Conservation (phyloP, 192 early-diverging fungal genomes). For the Entomortierella lignicola region DNA sequence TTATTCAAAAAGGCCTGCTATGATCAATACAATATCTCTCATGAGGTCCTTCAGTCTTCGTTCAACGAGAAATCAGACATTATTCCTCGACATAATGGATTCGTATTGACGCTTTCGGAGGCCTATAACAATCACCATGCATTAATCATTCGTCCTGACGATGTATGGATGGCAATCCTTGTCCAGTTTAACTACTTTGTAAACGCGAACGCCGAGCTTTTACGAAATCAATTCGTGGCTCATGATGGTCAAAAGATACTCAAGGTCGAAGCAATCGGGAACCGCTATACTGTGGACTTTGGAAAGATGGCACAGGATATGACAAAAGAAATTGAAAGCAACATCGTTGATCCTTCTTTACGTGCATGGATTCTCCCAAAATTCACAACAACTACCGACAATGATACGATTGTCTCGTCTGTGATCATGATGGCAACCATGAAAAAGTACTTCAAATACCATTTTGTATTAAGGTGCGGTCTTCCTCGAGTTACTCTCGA, state of each 20-base stretch:
- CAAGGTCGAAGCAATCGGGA: not conserved
- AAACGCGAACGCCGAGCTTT: conserved; percentile 16
- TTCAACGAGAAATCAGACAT: too few relatives aligned
- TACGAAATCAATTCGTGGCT: conserved; percentile 14
- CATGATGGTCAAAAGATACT: conserved; percentile 15
- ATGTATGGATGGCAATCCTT: conserved; percentile 25
- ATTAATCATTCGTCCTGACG: conserved; percentile 19
- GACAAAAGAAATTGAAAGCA: conserved; percentile 11
- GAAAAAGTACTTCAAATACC: conserved; percentile 23
- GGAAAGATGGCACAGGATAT: conserved; percentile 15
- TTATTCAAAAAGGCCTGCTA: too few relatives aligned
- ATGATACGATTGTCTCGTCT: conserved; percentile 10
- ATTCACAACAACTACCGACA: conserved; percentile 19
- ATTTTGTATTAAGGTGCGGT: not conserved
- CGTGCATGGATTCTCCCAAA: conserved; percentile 20
- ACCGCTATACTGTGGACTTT: conserved; percentile 12
- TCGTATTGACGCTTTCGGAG: not conserved
- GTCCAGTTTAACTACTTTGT: conserved; percentile 22
- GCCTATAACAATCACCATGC: conserved; percentile 24
- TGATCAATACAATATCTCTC: too few relatives aligned
- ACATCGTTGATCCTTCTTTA: conserved; percentile 8
- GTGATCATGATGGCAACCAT: conserved; percentile 25
- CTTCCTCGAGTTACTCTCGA: conserved; percentile 14
- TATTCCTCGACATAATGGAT: conserved; percentile 1
- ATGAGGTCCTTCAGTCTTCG: too few relatives aligned